Base-by-base conservation (phyloP, 495 filamentous ascomycete genomes). In the Talaromyces proteolyticus region DNA sequence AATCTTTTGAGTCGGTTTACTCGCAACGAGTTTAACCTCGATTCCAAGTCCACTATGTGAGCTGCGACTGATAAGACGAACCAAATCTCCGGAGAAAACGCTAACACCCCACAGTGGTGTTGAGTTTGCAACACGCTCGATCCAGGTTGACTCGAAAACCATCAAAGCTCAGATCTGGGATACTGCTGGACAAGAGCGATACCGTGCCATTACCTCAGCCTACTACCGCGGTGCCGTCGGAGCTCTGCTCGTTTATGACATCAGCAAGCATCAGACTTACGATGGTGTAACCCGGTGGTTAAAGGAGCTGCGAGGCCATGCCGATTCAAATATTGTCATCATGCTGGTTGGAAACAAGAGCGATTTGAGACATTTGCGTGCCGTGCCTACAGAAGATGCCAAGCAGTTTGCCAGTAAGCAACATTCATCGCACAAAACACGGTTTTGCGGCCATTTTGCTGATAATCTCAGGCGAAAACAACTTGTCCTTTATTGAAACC, bases 161-260 rank as follows among this genome's bases (percentile, higher is more conserved):
- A 99, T 99, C 85, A 99, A 99, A 79, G 93, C 93, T 60, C 93
- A 99, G 78, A 99, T 99, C 65, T 99, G 94, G 94, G 94, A 99
- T 77, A 99, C 94, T 49, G 94, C 94, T 47, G 94, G 94, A 61
- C 94, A 99, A 74, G 94, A 99, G 73, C 84, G 94, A 62, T 99
- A 97, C 73, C 88, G 94, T 64, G 93, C 94, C 66, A 97, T 99
- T 66, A 99, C 94, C 53, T 96, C 91, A 47, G 93, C 94, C 47
- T 99, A 99, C 76, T 99, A 97, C 70, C 84, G 94, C 57, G 94
- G 94, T 57, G 94, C 94, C 23, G 94, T 97, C 43, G 94, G 94
- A 53, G 94, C 94, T 52, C 84, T 99, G 38, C 84, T 99, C 49
- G 94, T 99, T 62, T 99, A 97, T 75, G 94, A 99, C 69, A 96